Conservation (phyloP, 2,329 filamentous ascomycete genomes). For the Atkinsonella texensis region DNA sequence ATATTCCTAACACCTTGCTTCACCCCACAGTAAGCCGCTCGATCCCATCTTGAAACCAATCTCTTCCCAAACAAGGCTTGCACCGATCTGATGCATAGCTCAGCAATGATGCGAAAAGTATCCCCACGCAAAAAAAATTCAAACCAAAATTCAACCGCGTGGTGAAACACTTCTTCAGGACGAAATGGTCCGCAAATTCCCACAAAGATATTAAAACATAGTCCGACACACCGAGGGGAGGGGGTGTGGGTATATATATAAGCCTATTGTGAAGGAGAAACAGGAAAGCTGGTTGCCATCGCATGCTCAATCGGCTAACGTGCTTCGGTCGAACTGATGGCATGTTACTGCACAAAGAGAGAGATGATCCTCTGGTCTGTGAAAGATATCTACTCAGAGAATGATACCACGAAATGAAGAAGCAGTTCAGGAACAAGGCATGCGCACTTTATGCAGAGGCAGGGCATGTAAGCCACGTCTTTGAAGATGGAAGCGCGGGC, state of each 20-base stretch:
- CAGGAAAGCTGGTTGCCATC: not conserved
- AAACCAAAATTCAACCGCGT: not conserved
- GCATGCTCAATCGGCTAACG: not conserved
- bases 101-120: not conserved
- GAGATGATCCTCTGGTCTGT: not conserved
- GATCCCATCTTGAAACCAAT: not conserved
- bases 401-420: not conserved
- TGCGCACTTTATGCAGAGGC: not conserved
- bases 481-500: not conserved
- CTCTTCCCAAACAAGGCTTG: not conserved
- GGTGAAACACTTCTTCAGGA: not conserved
- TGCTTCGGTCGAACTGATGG: not conserved
- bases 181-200: not conserved
- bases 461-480: not conserved
- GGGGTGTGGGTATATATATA: not conserved
- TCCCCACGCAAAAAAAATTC: not conserved
- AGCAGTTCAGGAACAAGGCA: not conserved
- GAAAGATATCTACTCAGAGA: not conserved
- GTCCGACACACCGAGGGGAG: not conserved
- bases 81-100: not conserved
- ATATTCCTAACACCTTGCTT: slow-evolving; percentile 4
- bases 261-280: not conserved
- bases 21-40: not conserved
- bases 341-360: not conserved
- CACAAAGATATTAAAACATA: not conserved